Evolutionary conservation across 306 rosid species (phyloP).

Genomic region (Phaseolus lunatus): DNA sequence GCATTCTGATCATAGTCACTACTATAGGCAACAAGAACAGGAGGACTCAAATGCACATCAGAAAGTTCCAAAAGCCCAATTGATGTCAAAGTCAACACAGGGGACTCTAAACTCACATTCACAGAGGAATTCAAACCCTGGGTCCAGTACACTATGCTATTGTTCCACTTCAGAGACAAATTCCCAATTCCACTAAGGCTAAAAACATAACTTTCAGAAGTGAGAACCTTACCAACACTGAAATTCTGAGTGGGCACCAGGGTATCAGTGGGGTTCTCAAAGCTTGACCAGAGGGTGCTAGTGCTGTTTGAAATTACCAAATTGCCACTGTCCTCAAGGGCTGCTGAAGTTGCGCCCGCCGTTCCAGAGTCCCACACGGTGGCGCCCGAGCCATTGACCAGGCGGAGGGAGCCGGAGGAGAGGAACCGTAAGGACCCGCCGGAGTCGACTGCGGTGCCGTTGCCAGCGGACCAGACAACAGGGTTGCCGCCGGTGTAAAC

Average conservation of each 20-base stretch:
- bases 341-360: conserved; percentile 61
- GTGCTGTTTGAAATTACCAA: conserved; percentile 53
- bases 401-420: conserved; percentile 61
- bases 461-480: conserved; percentile 70
- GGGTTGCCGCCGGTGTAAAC: conserved; percentile 59
- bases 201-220: conserved; percentile 64
- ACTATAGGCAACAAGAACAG: conserved; percentile 62
- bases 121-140: conserved; percentile 65
- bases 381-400: conserved; percentile 64
- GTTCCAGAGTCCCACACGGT: conserved; percentile 69
- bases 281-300: conserved; percentile 65
- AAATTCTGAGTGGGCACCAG: conserved; percentile 69
- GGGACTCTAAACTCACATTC: conserved; percentile 48
- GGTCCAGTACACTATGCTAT: conserved; percentile 56
- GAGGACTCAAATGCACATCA: conserved; percentile 47
- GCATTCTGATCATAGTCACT: conserved; percentile 59
- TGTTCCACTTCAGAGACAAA: conserved; percentile 65
- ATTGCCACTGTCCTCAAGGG: conserved; percentile 58
- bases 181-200: conserved; percentile 52
- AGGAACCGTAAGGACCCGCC: conserved; percentile 59
- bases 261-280: conserved; percentile 69
- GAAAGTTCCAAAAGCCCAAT: conserved; percentile 59
- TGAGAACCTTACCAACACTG: conserved; percentile 49
- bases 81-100: conserved; percentile 51
- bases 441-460: conserved; percentile 57